Conservation (phyloP, 2,329 filamentous ascomycete genomes). For the Botrytis fragariae region DNA sequence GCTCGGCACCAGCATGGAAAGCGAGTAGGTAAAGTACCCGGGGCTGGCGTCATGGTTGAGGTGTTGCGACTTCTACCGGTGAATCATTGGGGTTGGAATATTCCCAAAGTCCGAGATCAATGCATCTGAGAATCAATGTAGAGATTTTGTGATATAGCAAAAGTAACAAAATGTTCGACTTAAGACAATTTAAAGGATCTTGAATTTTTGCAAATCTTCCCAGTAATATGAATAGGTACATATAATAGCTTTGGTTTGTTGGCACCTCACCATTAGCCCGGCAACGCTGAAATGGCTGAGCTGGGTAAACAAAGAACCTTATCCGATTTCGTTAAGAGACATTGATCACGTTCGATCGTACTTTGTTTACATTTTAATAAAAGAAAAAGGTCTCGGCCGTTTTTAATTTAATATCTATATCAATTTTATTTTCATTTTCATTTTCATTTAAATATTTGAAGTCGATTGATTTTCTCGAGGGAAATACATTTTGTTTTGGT, state of each 20-base stretch:
- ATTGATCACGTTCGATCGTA: background rate
- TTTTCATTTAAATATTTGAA: background rate
- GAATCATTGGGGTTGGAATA: background rate
- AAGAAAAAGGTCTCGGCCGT: background rate
- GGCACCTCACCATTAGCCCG: background rate
- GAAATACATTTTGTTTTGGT: background rate
- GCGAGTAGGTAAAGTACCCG: slow-evolving; percentile 64
- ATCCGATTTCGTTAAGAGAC: slow-evolving; percentile 11
- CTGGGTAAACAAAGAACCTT: slow-evolving; percentile 2
- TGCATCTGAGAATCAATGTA: background rate
- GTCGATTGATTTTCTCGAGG: background rate
- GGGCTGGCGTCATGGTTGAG: slow-evolving; percentile 46
- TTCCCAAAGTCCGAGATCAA: background rate
- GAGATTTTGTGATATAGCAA: background rate
- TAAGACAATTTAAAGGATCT: background rate
- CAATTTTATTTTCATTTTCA: background rate
- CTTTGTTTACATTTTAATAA: background rate
- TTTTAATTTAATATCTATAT: background rate
- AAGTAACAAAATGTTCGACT: background rate
- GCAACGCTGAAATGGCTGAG: background rate
- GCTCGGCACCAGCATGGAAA: slow-evolving; percentile 93
- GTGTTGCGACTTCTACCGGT: slow-evolving; percentile 13
- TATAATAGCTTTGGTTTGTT: background rate
- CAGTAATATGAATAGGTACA: background rate
- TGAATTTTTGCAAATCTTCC: background rate